Evolutionary conservation across 2,329 filamentous ascomycete genomes (phyloP), one percentile per base, ranked within the genome.

Genomic region (Colletotrichum lini): DNA sequence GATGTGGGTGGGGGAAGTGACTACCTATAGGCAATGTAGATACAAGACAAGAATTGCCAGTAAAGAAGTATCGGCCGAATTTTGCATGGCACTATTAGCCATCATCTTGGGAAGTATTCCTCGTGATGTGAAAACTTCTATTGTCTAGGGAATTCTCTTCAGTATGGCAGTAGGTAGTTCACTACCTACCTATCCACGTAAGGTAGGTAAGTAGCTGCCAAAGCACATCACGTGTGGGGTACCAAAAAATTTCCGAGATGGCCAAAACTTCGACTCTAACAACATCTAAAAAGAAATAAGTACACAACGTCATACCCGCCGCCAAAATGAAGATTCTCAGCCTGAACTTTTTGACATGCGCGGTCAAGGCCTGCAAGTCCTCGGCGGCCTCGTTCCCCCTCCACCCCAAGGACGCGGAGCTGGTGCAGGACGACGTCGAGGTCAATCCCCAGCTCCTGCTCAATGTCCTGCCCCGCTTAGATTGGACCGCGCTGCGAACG

Each of bases 331-430:
- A 98, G 83, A 87, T 98, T 73, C 90, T 98, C 63, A 98, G 95
- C 72, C 92, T 97, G 78, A 98, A 98, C 84, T 99, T 99, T 83
- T 87, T 98, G 75, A 96, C 94, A 78, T 99, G 96, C 87, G 96
- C 96, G 73, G 93, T 97, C 80, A 98, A 98, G 87, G 88, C 93
- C 67, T 99, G 96, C 92, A 98, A 97, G 84, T 89, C 91, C 68
- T 91, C 92, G 42, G 86, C 92, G 7, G 85, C 89, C 63, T 94
- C 94, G 30, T 98, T 97, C 79, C 96, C 96, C 2, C 88, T 99
- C 18, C 96, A 98, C 81, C 96, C 96, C 67, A 92, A 92, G 78
- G 95, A 98, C 78, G 95, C 94, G 63, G 95, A 98, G 81, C 91
- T 99, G 30, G 95, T 95, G 75, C 91, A 95, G 77, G 89, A 94